phyloP scores from a whole-genome alignment of 352 stramenopile species.

The Phytophthora vignae region DNA sequence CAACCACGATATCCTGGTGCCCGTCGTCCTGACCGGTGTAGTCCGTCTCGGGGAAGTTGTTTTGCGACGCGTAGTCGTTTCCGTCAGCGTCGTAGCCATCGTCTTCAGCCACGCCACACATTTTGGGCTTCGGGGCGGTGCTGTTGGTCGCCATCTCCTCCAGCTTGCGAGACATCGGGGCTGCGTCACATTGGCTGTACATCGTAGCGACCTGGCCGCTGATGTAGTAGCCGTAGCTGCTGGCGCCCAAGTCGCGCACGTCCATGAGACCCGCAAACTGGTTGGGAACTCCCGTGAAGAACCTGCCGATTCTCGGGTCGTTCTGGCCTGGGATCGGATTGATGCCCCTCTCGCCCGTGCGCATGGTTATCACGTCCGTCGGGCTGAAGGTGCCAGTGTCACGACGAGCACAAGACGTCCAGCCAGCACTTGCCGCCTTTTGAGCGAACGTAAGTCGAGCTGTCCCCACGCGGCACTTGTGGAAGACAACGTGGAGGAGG shows the following conservation, averaged over 20 bases:
- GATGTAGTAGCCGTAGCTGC: slow-evolving; percentile 71
- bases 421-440: slow-evolving; percentile 58
- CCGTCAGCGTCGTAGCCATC: slow-evolving; percentile 28
- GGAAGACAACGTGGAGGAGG: slow-evolving; percentile 67
- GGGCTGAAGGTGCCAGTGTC: slow-evolving; percentile 50
- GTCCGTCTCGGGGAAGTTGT: slow-evolving; percentile 40
- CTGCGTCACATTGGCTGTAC: slow-evolving; percentile 51
- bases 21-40: slow-evolving; percentile 33
- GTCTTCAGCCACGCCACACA: slow-evolving; percentile 21
- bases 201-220: slow-evolving; percentile 51
- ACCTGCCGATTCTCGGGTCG: slow-evolving; percentile 45
- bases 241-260: slow-evolving; percentile 47
- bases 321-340: slow-evolving; percentile 43
- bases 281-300: slow-evolving; percentile 45
- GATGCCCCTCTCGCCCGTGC: slow-evolving; percentile 43
- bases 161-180: slow-evolving; percentile 31
- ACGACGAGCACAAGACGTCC: slow-evolving; percentile 59
- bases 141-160: slow-evolving; percentile 22
- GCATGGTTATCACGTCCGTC: slow-evolving; percentile 53
- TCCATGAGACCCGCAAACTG: slow-evolving; percentile 62
- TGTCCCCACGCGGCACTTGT: slow-evolving; percentile 72
- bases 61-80: slow-evolving; percentile 31
- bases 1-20: slow-evolving; percentile 27
- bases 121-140: background rate
- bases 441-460: slow-evolving; percentile 52